phyloP scores from a whole-genome alignment of 2,329 filamentous ascomycete genomes.

The Mycosphaerelloides madeirae region DNA sequence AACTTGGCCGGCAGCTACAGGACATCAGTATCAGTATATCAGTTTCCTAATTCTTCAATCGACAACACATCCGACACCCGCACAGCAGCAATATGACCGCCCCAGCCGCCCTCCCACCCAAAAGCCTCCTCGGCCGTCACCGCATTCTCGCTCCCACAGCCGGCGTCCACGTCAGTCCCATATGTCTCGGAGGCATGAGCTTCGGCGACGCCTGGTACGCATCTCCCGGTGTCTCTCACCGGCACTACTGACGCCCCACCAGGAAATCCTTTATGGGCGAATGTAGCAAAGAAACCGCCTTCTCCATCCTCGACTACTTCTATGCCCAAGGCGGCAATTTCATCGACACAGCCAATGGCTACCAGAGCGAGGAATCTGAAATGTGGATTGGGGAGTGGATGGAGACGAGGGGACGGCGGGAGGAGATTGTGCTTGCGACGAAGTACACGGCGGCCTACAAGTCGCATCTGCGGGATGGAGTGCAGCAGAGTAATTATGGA shows the following conservation, averaged over 20 bases:
- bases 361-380: slow-evolving; percentile 31
- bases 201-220: slow-evolving; percentile 39
- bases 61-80: no score
- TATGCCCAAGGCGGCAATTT: slow-evolving; percentile 33
- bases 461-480: slow-evolving; percentile 20
- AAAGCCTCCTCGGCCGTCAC: slow-evolving; percentile 26
- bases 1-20: no score
- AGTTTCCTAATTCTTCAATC: no score
- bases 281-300: slow-evolving; percentile 26
- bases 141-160: slow-evolving; percentile 47
- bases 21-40: no score
- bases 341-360: slow-evolving; percentile 41
- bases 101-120: slow-evolving; percentile 4
- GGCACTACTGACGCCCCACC: slow-evolving; percentile 15
- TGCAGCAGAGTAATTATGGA: slow-evolving; percentile 44
- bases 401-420: slow-evolving; percentile 44
- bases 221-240: no score
- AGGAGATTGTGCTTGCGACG: slow-evolving; percentile 58
- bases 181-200: slow-evolving; percentile 52
- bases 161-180: slow-evolving; percentile 46
- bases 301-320: slow-evolving; percentile 30
- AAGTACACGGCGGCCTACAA: slow-evolving; percentile 37
- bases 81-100: no score
- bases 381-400: slow-evolving; percentile 28
- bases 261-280: slow-evolving; percentile 34